These are phyloP conservation scores for Endocalyx cinctus DNA, from an alignment of 2,329 filamentous ascomycete genomes.

Conservation along the genomic window DNA sequence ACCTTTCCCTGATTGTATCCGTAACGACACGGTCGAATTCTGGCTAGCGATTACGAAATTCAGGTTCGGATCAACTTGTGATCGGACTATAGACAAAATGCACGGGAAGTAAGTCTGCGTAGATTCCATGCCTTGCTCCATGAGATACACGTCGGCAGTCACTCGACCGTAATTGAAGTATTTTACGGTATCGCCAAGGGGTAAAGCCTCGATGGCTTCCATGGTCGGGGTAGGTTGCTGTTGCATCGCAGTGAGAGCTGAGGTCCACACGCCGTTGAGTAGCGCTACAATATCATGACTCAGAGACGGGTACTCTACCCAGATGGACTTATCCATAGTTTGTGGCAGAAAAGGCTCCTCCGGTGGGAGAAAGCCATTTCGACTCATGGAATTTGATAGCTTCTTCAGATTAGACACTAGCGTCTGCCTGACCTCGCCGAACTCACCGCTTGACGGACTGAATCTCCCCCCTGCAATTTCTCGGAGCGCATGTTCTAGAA, in stretches of 20 bases:
- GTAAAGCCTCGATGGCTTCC: constrained; percentile 63
- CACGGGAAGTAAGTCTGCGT: constrained; percentile 68
- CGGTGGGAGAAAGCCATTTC: constrained; percentile 73
- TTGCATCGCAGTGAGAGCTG: constrained; percentile 43
- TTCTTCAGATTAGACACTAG: constrained; percentile 66
- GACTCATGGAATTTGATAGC: constrained; percentile 75
- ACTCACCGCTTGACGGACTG: constrained; percentile 38
- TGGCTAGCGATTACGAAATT: constrained; percentile 75
- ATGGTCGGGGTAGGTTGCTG: constrained; percentile 42
- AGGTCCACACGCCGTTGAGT: constrained; percentile 57
- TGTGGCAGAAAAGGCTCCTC: constrained; percentile 67
- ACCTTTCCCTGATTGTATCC: constrained; percentile 64
- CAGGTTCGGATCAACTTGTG: constrained; percentile 63
- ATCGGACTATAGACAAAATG: constrained; percentile 70
- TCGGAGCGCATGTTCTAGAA: constrained; percentile 53
- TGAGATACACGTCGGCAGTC: constrained; percentile 68
- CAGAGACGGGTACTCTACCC: constrained; percentile 72
- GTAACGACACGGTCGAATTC: constrained; percentile 69
- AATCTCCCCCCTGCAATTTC: constrained; percentile 42
- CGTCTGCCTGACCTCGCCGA: constrained; percentile 49
- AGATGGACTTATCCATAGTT: constrained; percentile 75
- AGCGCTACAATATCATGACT: constrained; percentile 68
- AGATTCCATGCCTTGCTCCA: constrained; percentile 65
- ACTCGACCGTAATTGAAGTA: constrained; percentile 78
- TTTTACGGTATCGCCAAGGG: constrained; percentile 67